Evolutionary conservation across 2,329 filamentous ascomycete species (phyloP).

Genomic region (Colletotrichum limetticola): DNA sequence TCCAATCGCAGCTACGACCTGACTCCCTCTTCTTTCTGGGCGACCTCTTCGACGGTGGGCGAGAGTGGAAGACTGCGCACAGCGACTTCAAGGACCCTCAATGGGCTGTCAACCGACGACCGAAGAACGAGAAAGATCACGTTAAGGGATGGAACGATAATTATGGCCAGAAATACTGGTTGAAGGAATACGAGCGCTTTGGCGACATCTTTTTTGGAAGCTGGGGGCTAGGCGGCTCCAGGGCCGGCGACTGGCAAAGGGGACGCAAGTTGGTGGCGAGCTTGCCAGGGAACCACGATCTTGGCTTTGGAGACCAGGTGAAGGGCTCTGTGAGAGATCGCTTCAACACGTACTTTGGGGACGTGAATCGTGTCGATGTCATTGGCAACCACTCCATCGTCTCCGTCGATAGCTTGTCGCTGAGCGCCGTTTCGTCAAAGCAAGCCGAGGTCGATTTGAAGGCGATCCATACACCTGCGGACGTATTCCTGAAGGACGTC

Average conservation of each 20-base stretch:
- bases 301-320: slow-evolving; percentile 89
- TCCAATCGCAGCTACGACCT: slow-evolving; percentile 81
- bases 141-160: slow-evolving; percentile 76
- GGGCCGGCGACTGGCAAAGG: slow-evolving; percentile 67
- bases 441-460: slow-evolving; percentile 63
- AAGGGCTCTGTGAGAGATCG: slow-evolving; percentile 83
- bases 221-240: slow-evolving; percentile 68
- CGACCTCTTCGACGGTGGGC: slow-evolving; percentile 93
- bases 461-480: slow-evolving; percentile 79
- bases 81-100: slow-evolving; percentile 69
- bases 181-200: slow-evolving; percentile 87
- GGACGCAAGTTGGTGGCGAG: slow-evolving; percentile 85
- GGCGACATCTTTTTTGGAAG: slow-evolving; percentile 83
- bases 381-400: slow-evolving; percentile 97
- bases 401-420: slow-evolving; percentile 86
- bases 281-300: slow-evolving; percentile 93
- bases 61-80: slow-evolving; percentile 86
- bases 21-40: slow-evolving; percentile 92
- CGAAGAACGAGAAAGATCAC: slow-evolving; percentile 61
- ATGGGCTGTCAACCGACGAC: slow-evolving; percentile 64
- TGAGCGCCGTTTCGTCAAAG: slow-evolving; percentile 75
- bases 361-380: slow-evolving; percentile 90
- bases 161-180: slow-evolving; percentile 87
- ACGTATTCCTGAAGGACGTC: slow-evolving; percentile 79
- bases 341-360: slow-evolving; percentile 90